Evolutionary conservation across 768 basidiomycete species (phyloP).

Genomic region (Suillus bovinus): DNA sequence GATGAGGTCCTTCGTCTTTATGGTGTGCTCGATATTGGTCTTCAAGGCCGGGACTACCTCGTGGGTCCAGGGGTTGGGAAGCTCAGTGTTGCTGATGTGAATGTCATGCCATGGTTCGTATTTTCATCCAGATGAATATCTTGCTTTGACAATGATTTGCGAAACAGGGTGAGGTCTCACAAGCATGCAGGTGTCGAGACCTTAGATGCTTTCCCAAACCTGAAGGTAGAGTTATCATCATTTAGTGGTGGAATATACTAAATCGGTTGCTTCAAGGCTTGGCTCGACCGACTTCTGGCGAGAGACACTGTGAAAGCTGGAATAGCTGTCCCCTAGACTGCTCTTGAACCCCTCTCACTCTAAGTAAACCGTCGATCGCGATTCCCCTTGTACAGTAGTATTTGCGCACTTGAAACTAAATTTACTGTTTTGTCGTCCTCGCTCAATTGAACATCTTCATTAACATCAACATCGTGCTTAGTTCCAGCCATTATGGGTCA

Average conservation of each 20-base stretch:
- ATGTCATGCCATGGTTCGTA: conserved; percentile 60
- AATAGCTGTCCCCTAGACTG: conserved; percentile 16
- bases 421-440: neutral
- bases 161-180: conserved; percentile 54
- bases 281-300: conserved; percentile 28
- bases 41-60: conserved; percentile 75
- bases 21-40: conserved; percentile 77
- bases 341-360: neutral
- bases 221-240: conserved; percentile 45
- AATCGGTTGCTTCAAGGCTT: conserved; percentile 21
- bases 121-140: neutral
- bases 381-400: neutral
- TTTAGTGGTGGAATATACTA: neutral
- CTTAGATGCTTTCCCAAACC: conserved; percentile 62
- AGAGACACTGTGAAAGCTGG: conserved; percentile 28
- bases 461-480: neutral
- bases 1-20: conserved; percentile 85
- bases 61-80: conserved; percentile 73
- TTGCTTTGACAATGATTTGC: neutral
- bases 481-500: neutral
- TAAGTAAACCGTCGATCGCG: neutral
- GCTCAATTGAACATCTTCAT: neutral
- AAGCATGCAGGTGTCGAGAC: conserved; percentile 49
- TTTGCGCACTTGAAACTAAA: neutral
- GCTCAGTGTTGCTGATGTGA: conserved; percentile 72